Evolutionary conservation across 306 rosid species (phyloP).

Genomic region (Gleditsia sinensis): DNA sequence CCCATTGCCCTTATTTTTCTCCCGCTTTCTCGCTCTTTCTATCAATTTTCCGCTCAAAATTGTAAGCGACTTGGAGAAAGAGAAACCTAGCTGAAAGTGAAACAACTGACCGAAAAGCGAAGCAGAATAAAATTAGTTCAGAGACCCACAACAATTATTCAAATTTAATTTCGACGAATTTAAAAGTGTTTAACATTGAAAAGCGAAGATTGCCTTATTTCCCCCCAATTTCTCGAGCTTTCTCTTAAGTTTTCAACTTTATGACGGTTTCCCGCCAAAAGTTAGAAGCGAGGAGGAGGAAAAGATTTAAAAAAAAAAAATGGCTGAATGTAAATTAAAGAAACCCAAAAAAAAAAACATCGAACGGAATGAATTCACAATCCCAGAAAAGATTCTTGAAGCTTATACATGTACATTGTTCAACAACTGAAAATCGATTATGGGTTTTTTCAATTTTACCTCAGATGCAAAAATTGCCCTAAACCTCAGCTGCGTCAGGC

Average conservation of each 20-base stretch:
- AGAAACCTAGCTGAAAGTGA: not conserved
- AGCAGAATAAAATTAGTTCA: not conserved
- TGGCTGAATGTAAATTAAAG: not conserved
- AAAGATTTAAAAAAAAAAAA: not conserved
- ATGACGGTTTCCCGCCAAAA: constrained; percentile 14
- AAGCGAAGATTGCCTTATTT: not conserved
- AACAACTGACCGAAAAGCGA: not conserved
- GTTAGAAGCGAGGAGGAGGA: not conserved
- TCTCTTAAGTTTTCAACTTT: not conserved
- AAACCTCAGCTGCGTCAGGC: not conserved
- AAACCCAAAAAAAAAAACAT: not conserved
- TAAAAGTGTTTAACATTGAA: not conserved
- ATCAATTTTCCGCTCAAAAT: constrained; percentile 2
- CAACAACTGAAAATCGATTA: not conserved
- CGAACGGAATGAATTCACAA: not conserved
- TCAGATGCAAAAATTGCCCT: not conserved
- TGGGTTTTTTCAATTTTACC: not conserved
- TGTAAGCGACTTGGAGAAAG: not conserved
- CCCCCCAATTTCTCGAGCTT: not conserved
- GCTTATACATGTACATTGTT: not conserved
- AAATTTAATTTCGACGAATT: not conserved
- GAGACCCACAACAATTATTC: not conserved
- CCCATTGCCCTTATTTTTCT: constrained; percentile 53
- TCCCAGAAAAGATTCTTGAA: not conserved
- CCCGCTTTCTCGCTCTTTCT: not conserved